phyloP scores from a whole-genome alignment of 257 asterid genomes.

The Solanum neorickii region DNA sequence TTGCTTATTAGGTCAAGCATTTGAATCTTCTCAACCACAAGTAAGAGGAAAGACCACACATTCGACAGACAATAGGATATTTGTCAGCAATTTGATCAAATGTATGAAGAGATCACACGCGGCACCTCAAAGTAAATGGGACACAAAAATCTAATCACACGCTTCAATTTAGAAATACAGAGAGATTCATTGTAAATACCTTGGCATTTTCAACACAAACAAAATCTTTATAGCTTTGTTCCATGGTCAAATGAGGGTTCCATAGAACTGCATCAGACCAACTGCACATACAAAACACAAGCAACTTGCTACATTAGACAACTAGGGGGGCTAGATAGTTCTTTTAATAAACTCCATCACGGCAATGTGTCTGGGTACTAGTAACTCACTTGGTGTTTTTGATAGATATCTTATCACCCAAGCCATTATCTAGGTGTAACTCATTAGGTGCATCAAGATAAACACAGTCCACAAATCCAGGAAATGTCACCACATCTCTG shows the following conservation, averaged over 20 bases:
- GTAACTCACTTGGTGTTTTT: constrained; percentile 61
- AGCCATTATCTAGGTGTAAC: constrained; percentile 70
- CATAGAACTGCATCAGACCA: constrained; percentile 95
- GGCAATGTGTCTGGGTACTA: neutral
- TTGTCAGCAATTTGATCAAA: neutral
- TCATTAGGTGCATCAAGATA: constrained; percentile 85
- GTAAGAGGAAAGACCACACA: neutral
- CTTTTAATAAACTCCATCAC: neutral
- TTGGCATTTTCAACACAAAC: constrained; percentile 96
- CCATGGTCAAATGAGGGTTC: constrained; percentile 93
- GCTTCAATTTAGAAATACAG: neutral
- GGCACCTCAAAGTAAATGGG: neutral
- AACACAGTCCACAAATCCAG: constrained; percentile 92
- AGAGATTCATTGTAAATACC: constrained; percentile 23
- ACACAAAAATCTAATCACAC: neutral
- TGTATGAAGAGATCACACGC: neutral
- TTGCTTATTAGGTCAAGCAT: neutral
- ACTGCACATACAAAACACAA: constrained; percentile 19
- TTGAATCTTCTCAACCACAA: neutral
- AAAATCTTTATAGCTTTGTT: constrained; percentile 78
- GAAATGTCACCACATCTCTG: constrained; percentile 85
- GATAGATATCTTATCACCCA: constrained; percentile 66
- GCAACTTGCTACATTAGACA: neutral
- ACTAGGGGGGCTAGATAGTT: neutral
- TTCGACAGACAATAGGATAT: neutral